Conservation (phyloP, 2,329 filamentous ascomycete genomes). For the Leptodontidium sp. region DNA sequence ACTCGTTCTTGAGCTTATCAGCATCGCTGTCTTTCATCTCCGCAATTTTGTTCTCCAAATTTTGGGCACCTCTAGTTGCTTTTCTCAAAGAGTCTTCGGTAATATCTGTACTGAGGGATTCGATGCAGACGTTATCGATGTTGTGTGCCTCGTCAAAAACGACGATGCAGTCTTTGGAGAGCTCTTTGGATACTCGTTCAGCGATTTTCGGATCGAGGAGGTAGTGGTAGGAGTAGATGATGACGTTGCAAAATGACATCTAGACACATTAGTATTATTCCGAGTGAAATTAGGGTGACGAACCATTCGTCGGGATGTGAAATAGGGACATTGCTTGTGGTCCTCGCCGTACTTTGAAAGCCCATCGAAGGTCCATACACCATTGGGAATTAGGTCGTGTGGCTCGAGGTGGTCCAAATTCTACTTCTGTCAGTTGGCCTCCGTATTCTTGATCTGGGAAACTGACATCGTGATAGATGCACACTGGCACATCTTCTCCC, state of each 20-base stretch:
- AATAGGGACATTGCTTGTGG: constrained; percentile 97
- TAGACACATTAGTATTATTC: constrained; percentile 47
- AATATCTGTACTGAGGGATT: constrained; percentile 94
- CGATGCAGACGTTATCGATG: constrained; percentile 99
- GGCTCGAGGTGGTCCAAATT: constrained; percentile 95
- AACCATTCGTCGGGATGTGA: constrained; percentile 93
- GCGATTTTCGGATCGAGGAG: constrained; percentile 97
- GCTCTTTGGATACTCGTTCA: constrained; percentile 80
- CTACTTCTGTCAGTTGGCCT: constrained; percentile 52
- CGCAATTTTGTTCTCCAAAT: constrained; percentile 87
- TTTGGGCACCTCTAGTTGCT: constrained; percentile 88
- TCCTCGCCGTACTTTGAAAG: constrained; percentile 90
- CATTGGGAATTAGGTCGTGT: constrained; percentile 92
- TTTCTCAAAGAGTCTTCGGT: constrained; percentile 94
- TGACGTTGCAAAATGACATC: constrained; percentile 99
- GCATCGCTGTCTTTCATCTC: constrained; percentile 98
- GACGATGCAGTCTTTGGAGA: constrained; percentile 98
- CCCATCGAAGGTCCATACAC: constrained; percentile 94
- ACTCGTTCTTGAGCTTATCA: constrained; percentile 93
- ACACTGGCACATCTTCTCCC: constrained; percentile 92
- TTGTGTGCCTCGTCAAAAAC: constrained; percentile 99
- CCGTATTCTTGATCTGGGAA: background rate
- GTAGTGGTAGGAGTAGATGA: constrained; percentile 99
- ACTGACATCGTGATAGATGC: constrained; percentile 89
- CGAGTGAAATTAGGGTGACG: constrained; percentile 38